Evolutionary conservation across 257 asterid genomes (phyloP).

Genomic region (Nicotiana tabacum): DNA sequence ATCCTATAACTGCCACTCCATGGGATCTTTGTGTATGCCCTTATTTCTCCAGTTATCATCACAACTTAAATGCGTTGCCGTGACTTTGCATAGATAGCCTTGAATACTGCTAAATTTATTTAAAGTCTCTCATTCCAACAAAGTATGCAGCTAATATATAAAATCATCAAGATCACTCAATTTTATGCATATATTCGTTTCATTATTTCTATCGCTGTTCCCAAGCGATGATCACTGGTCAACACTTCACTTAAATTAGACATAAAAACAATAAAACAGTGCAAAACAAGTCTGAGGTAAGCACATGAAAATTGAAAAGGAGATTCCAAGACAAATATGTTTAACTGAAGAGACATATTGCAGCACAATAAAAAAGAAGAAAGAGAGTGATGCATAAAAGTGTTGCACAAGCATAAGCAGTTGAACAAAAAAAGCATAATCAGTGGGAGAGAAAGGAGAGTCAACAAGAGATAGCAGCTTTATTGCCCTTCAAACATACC

Average conservation of each 20-base stretch:
- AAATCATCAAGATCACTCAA: background rate
- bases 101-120: background rate
- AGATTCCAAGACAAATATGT: background rate
- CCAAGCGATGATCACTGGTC: background rate
- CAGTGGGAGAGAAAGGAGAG: background rate
- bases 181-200: background rate
- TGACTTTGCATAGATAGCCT: background rate
- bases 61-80: background rate
- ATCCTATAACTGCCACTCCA: background rate
- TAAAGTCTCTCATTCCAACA: background rate
- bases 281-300: background rate
- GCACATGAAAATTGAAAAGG: background rate
- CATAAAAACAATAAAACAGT: background rate
- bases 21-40: background rate
- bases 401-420: background rate
- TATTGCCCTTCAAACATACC: constrained; percentile 36
- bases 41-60: background rate
- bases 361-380: background rate
- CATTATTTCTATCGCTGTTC: background rate
- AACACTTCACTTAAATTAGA: background rate
- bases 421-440: background rate
- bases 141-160: background rate
- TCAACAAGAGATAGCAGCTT: background rate
- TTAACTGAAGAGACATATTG: background rate
- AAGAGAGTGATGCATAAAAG: background rate